Base-by-base conservation (phyloP, 768 basidiomycete genomes). In the Russula sp. region DNA sequence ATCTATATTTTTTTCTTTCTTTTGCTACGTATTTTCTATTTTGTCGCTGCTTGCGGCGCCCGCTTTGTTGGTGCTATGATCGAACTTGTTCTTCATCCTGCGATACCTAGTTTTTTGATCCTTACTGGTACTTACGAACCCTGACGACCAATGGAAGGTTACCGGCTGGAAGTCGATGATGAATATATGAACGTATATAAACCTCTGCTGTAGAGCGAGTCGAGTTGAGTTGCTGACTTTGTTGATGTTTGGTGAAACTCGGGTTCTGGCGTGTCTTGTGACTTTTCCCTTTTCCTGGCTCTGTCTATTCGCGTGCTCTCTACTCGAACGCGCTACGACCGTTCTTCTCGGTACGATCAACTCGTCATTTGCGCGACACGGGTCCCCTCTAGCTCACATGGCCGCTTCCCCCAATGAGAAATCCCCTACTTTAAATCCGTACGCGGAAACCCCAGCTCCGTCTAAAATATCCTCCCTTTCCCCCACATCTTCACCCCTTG, bases 401-500 rank as follows among this genome's bases (percentile, higher is more conserved):
- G 58, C 61, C 55, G 39, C 58, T 35, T 38, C 51, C 54, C 22
- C 55, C 22, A 56, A 65, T 22, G 59, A 66, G 59, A 61, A 59
- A 22, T 5, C 42, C 48, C 22, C 35, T 34, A 36, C 32, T 29
- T 32, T 38, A 32, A 64, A 58, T 35, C 39, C 53, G 8, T 42
- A 57, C 38, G 46, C 58, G 7, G 53, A 49, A 25, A 38, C 60
- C 36, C 22, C 55, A 48, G 3, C 52, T 25, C 45, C 56, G 35
- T 41, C 52, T 46, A 55, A 65, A 60, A 65, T 57, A 11, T 42
- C 50, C n/a, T 8, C 57, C 38, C n/a, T 49, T 41, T 58, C 43
- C 48, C 34, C 59, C 18, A 42, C 57, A 10, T 56, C 68, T 50
- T 67, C 83, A 50, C 89, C 91, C 32, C 75, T 92, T 60, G 79